Evolutionary conservation across 2,329 filamentous ascomycete genomes (phyloP).

Genomic region (Teratosphaeria pseudoeucalypti): DNA sequence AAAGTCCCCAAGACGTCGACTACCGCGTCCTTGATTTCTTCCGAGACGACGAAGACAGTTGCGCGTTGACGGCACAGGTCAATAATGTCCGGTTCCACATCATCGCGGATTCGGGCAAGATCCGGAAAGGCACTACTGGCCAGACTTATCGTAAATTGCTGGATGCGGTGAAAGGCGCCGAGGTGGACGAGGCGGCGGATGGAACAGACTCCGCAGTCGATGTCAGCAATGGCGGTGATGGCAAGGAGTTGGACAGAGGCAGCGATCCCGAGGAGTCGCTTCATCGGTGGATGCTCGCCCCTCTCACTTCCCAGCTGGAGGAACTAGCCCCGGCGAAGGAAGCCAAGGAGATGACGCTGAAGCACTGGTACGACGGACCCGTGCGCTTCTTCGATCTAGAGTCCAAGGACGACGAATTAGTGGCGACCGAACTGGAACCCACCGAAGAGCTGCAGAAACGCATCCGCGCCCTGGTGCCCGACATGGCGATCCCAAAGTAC

Average conservation of each 20-base stretch:
- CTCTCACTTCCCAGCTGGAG: slow-evolving; percentile 11
- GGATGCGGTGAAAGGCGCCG: slow-evolving; percentile 12
- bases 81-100: slow-evolving; percentile 24
- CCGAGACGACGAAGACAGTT: slow-evolving; percentile 22
- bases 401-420: slow-evolving; percentile 14
- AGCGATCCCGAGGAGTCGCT: slow-evolving; percentile 17
- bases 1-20: neutral
- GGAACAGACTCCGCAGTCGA: slow-evolving; percentile 21
- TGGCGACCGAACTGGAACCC: slow-evolving; percentile 16
- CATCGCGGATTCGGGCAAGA: slow-evolving; percentile 18
- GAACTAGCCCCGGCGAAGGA: slow-evolving; percentile 5
- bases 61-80: slow-evolving; percentile 22
- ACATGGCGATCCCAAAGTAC: slow-evolving; percentile 26
- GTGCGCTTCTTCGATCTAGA: slow-evolving; percentile 22
- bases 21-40: slow-evolving; percentile 25
- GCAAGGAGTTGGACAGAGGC: slow-evolving; percentile 2
- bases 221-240: slow-evolving; percentile 4
- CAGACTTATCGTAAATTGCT: slow-evolving; percentile 17
- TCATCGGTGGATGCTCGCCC: slow-evolving; percentile 23
- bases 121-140: slow-evolving; percentile 10
- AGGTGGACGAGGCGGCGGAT: slow-evolving; percentile 9
- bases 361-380: slow-evolving; percentile 22
- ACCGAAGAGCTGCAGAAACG: slow-evolving; percentile 11
- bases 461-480: slow-evolving; percentile 17
- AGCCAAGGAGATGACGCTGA: slow-evolving; percentile 12